Conservation (phyloP, 345 rosid genomes). For the Linum trigynum region DNA sequence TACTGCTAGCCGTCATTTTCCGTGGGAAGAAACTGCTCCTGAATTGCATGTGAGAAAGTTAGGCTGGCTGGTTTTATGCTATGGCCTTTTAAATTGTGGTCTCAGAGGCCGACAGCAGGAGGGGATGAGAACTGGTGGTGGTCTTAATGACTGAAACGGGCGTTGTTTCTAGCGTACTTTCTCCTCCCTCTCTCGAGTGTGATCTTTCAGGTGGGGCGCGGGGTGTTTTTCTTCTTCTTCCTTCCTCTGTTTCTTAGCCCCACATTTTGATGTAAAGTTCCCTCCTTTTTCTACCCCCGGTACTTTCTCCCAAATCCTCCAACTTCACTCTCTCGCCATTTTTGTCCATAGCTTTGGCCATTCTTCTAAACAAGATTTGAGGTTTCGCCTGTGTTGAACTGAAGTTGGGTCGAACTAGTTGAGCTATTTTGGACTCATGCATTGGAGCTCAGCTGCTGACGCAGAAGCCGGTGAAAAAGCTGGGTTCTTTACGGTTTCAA, state of each 20-base stretch:
- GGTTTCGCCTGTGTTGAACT: background rate
- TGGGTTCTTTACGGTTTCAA: no score
- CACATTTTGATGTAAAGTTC: background rate
- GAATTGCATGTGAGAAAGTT: background rate
- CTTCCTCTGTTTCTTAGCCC: no score
- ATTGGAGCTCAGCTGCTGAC: no score
- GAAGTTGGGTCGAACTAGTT: background rate
- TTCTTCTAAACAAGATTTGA: no score
- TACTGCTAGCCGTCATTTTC: no score
- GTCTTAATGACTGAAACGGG: background rate
- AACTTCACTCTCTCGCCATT: no score
- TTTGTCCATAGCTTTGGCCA: background rate
- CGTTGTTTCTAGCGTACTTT: background rate
- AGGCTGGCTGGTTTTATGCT: background rate
- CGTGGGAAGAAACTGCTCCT: background rate
- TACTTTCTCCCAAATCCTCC: no score
- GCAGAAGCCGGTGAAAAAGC: no score
- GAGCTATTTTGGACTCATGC: no score
- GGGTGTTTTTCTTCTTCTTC: no score
- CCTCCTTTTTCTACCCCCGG: background rate
- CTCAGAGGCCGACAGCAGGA: background rate
- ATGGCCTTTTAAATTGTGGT: background rate
- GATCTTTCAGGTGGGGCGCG: background rate
- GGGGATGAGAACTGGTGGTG: background rate
- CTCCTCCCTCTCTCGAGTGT: no score